phyloP scores from a whole-genome alignment of 2,329 filamentous ascomycete genomes.

The Penicillium thymicola region DNA sequence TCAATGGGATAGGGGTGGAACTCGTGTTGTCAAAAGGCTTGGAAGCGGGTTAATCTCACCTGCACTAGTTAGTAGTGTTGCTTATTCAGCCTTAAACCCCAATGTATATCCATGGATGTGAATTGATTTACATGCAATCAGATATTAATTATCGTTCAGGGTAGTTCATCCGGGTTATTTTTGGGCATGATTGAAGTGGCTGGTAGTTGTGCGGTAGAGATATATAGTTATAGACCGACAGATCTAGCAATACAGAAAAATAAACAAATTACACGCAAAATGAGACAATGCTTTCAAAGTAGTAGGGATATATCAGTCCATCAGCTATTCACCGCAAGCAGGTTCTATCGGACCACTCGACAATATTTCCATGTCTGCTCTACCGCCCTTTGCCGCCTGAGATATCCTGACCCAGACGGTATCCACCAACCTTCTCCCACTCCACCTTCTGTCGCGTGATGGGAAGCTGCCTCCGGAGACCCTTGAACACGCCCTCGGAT shows the following conservation, averaged over 20 bases:
- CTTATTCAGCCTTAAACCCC: slow-evolving; percentile 8
- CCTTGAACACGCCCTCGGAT: slow-evolving; percentile 94
- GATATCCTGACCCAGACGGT: slow-evolving; percentile 79
- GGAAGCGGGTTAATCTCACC: background rate
- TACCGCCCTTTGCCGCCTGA: slow-evolving; percentile 58
- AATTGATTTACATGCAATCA: background rate
- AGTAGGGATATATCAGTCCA: slow-evolving; percentile 1
- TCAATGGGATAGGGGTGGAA: background rate
- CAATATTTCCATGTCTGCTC: background rate
- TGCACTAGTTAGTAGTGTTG: slow-evolving; percentile 1
- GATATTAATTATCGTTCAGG: background rate
- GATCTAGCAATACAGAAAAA: background rate
- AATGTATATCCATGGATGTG: background rate
- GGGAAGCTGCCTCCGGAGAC: slow-evolving; percentile 83
- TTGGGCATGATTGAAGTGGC: background rate
- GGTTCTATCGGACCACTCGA: slow-evolving; percentile 1
- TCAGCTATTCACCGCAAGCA: background rate
- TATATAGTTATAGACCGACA: background rate
- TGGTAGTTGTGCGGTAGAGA: background rate
- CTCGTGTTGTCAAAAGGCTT: slow-evolving; percentile 2
- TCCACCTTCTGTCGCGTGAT: slow-evolving; percentile 98
- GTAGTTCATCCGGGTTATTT: background rate
- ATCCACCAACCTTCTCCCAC: slow-evolving; percentile 97
- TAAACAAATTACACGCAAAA: background rate
- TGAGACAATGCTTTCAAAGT: slow-evolving; percentile 1